Conservation (phyloP, 768 basidiomycete species). For the Glaciozyma antarctica region DNA sequence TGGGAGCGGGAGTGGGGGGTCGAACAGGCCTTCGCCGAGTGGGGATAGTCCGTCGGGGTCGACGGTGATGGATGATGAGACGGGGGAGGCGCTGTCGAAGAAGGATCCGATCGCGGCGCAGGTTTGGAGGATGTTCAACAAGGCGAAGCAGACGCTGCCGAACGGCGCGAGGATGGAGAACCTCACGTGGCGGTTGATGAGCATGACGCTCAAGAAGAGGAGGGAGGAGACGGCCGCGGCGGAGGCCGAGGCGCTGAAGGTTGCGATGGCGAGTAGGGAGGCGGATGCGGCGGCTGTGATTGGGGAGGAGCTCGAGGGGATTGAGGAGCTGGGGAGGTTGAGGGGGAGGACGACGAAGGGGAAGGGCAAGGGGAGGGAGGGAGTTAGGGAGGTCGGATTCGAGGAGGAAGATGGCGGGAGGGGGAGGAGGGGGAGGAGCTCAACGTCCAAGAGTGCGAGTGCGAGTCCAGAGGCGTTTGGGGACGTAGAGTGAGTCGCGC, state of each 20-base stretch:
- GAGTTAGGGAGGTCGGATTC: not conserved
- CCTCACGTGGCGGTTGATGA: slow-evolving; percentile 97
- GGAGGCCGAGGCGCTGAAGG: not conserved
- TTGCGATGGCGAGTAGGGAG: not conserved
- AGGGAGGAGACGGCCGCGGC: slow-evolving; percentile 54
- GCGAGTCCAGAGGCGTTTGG: slow-evolving; percentile 18
- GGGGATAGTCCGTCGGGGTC: slow-evolving; percentile 14
- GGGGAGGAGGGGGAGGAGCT: slow-evolving; percentile 38
- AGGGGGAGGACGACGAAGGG: not conserved
- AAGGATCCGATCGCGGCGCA: slow-evolving; percentile 89
- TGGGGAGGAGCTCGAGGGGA: slow-evolving; percentile 15
- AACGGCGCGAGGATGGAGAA: slow-evolving; percentile 97
- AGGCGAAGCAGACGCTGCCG: slow-evolving; percentile 76
- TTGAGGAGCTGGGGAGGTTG: not conserved
- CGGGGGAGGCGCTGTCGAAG: slow-evolving; percentile 22
- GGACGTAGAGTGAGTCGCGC: slow-evolving; percentile 27
- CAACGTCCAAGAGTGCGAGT: slow-evolving; percentile 27
- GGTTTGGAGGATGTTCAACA: slow-evolving; percentile 93
- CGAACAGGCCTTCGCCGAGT: not conserved
- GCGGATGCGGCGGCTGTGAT: slow-evolving; percentile 7
- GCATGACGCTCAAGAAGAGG: slow-evolving; percentile 81
- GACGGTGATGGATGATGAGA: slow-evolving; percentile 26
- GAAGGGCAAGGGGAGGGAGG: not conserved
- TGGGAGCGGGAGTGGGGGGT: not conserved
- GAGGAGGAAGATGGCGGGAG: slow-evolving; percentile 37